These are phyloP conservation scores for Crithidia sp. DNA, from an alignment of 208 protist genomes.

Conservation along the genomic window DNA sequence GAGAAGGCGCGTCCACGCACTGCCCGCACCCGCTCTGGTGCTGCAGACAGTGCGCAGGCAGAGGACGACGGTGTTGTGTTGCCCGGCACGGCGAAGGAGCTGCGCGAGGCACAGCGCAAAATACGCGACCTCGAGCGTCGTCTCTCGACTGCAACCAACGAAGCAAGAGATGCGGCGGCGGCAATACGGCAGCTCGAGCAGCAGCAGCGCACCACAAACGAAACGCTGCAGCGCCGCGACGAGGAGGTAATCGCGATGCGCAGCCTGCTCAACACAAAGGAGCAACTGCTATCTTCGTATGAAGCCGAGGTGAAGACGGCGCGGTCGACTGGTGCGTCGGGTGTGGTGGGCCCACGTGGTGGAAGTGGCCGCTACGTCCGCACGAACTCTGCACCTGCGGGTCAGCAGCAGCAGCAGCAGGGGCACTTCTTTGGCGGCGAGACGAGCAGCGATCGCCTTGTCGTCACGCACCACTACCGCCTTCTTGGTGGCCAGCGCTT, in stretches of 20 bases:
- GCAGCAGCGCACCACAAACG: slow-evolving; percentile 8
- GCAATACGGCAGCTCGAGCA: slow-evolving; percentile 27
- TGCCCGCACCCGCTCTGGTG: slow-evolving; percentile 8
- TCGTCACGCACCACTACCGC: slow-evolving; percentile 48
- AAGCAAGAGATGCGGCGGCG: slow-evolving; percentile 27
- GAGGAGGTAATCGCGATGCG: slow-evolving; percentile 36
- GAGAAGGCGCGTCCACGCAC: slow-evolving; percentile 1
- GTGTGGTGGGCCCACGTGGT: background rate
- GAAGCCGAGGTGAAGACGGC: slow-evolving; percentile 20
- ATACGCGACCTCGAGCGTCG: slow-evolving; percentile 35
- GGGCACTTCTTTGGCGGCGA: slow-evolving; percentile 6
- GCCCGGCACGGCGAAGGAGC: slow-evolving; percentile 42
- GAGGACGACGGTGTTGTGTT: slow-evolving; percentile 27
- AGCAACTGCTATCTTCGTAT: slow-evolving; percentile 17
- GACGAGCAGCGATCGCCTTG: slow-evolving; percentile 24
- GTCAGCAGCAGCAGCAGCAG: background rate
- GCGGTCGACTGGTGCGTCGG: slow-evolving; percentile 1
- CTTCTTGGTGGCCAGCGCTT: slow-evolving; percentile 51
- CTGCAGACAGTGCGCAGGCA: background rate
- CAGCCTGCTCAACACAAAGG: slow-evolving; percentile 24
- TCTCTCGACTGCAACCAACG: slow-evolving; percentile 6
- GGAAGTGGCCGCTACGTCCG: slow-evolving; percentile 6
- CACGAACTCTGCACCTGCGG: slow-evolving; percentile 28
- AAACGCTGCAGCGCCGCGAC: slow-evolving; percentile 13
- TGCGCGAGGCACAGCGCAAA: slow-evolving; percentile 28